phyloP scores from a whole-genome alignment of 352 stramenopile genomes.

The Globisporangium ultimum region DNA sequence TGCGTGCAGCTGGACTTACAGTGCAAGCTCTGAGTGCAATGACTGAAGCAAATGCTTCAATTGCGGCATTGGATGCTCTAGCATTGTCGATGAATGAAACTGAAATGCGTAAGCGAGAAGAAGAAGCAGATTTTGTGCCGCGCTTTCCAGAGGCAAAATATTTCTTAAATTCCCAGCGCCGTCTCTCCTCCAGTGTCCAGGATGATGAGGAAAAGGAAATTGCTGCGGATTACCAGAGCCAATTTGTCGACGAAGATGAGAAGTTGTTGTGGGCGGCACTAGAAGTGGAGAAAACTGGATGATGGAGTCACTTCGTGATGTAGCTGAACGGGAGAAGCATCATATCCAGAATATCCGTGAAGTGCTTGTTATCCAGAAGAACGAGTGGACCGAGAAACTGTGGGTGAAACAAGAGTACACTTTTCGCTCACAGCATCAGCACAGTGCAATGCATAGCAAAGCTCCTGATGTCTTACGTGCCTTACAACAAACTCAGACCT shows the following conservation, averaged over 20 bases:
- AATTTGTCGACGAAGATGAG: conserved; percentile 41
- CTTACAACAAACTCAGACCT: conserved; percentile 33
- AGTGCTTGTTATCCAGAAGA: conserved; percentile 19
- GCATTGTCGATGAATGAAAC: conserved; percentile 64
- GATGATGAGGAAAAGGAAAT: not conserved
- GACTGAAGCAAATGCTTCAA: conserved; percentile 51
- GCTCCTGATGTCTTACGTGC: conserved; percentile 26
- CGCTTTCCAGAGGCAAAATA: conserved; percentile 67
- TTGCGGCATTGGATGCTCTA: conserved; percentile 53
- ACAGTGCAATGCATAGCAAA: conserved; percentile 24
- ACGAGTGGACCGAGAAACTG: conserved; percentile 48
- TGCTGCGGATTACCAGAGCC: conserved; percentile 1
- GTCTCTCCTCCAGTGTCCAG: not conserved
- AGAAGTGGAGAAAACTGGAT: conserved; percentile 79
- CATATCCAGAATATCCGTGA: conserved; percentile 20
- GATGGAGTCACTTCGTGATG: conserved; percentile 52
- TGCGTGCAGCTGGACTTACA: conserved; percentile 41
- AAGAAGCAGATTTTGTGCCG: conserved; percentile 59
- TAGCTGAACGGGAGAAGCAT: conserved; percentile 34
- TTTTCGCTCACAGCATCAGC: conserved; percentile 66
- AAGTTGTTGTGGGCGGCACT: conserved; percentile 65
- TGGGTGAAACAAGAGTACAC: conserved; percentile 69
- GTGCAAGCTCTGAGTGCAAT: conserved; percentile 54
- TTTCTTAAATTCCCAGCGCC: conserved; percentile 20
- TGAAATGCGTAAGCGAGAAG: conserved; percentile 70